Evolutionary conservation across 2,329 filamentous ascomycete species (phyloP).

Genomic region (Claviceps maximensis): DNA sequence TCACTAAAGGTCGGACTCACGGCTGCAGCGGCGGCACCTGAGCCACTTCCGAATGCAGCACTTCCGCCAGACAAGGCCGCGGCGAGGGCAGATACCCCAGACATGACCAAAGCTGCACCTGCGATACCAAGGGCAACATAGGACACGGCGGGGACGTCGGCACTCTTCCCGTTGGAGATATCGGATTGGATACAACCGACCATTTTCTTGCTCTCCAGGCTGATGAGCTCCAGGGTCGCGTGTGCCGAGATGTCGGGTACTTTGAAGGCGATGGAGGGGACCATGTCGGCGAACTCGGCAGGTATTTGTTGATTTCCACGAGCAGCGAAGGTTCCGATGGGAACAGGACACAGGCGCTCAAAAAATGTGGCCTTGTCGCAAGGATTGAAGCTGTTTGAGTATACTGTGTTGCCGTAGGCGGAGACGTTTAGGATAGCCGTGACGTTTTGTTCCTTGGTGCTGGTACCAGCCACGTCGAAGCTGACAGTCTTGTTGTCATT

Average conservation of each 20-base stretch:
- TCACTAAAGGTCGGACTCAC: slow-evolving; percentile 76
- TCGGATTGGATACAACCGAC: slow-evolving; percentile 74
- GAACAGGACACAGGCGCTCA: slow-evolving; percentile 71
- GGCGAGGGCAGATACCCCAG: slow-evolving; percentile 56
- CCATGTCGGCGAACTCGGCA: slow-evolving; percentile 53
- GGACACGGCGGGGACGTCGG: slow-evolving; percentile 59
- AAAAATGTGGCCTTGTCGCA: slow-evolving; percentile 58
- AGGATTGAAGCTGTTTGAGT: slow-evolving; percentile 69
- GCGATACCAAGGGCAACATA: slow-evolving; percentile 77
- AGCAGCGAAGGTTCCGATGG: slow-evolving; percentile 60
- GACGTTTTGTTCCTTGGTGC: slow-evolving; percentile 62
- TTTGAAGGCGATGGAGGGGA: slow-evolving; percentile 79
- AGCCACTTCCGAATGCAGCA: slow-evolving; percentile 29
- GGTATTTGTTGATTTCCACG: slow-evolving; percentile 61
- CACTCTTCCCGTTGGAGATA: slow-evolving; percentile 79
- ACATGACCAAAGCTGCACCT: slow-evolving; percentile 65
- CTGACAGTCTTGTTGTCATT: slow-evolving; percentile 56
- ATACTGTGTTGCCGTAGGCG: slow-evolving; percentile 75
- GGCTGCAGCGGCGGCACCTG: slow-evolving; percentile 43
- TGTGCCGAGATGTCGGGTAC: slow-evolving; percentile 82
- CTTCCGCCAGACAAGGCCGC: slow-evolving; percentile 38
- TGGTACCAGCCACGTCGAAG: slow-evolving; percentile 75
- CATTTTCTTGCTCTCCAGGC: slow-evolving; percentile 42
- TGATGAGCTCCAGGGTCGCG: slow-evolving; percentile 64
- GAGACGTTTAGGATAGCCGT: slow-evolving; percentile 61